Conservation (phyloP, 2,329 filamentous ascomycete species). For the Coniosporium tulheliwenetii region DNA sequence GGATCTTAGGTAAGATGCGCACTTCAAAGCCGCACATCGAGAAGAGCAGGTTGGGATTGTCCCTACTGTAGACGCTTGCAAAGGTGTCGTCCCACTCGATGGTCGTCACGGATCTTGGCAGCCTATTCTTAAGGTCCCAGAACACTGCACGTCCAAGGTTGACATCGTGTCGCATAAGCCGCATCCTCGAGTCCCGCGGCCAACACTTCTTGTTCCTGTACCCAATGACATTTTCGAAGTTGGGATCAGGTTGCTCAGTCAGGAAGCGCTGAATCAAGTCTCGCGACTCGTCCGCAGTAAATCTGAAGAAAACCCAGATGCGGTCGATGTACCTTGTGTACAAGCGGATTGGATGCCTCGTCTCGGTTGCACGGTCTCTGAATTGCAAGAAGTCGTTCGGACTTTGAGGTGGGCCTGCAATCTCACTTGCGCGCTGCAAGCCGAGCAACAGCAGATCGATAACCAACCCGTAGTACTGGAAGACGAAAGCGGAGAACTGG, state of each 20-base stretch:
- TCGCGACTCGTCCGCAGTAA: constrained; percentile 82
- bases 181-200: constrained; percentile 95
- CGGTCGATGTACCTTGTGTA: constrained; percentile 97
- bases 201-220: constrained; percentile 99
- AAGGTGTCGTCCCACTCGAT: constrained; percentile 99
- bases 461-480: constrained; percentile 96
- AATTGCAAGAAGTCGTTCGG: constrained; percentile 98
- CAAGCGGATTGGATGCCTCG: constrained; percentile 86
- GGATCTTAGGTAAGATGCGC: constrained; percentile 83
- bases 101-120: constrained; percentile 87
- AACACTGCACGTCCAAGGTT: constrained; percentile 95
- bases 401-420: constrained; percentile 81
- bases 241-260: constrained; percentile 94
- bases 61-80: constrained; percentile 90
- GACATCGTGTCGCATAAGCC: constrained; percentile 95
- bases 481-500: constrained; percentile 96
- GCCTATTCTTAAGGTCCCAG: constrained; percentile 95
- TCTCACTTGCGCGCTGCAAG: constrained; percentile 90
- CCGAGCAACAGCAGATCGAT: constrained; percentile 85
- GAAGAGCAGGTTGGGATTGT: constrained; percentile 93
- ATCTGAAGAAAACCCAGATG: constrained; percentile 95
- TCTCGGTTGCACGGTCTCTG: constrained; percentile 81
- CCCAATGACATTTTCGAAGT: constrained; percentile 97
- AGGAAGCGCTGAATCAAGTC: constrained; percentile 95
- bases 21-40: constrained; percentile 98